Percentiles rank a stretch among this genome's conserved stretches.
Conservation (phyloP, 2,329 filamentous ascomycete species). For the Cylindrodendrum hubeiense region DNA sequence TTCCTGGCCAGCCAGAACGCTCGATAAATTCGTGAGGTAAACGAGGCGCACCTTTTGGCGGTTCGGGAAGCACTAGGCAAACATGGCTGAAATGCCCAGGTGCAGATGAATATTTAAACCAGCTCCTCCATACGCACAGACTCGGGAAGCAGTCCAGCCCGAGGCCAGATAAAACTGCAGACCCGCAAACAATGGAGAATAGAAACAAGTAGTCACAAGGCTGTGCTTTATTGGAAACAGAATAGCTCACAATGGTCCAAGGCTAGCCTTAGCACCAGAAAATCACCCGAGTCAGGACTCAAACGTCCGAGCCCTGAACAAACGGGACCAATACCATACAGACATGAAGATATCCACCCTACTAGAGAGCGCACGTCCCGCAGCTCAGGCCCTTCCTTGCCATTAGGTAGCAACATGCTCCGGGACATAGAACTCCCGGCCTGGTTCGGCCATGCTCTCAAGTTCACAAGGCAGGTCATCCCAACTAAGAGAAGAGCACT, state of each 20-base stretch:
- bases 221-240: background rate
- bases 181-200: background rate
- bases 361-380: background rate
- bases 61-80: background rate
- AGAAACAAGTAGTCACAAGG: background rate
- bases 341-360: background rate
- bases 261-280: background rate
- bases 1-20: background rate
- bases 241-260: background rate
- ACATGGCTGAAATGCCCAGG: background rate
- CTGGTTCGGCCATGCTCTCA: background rate
- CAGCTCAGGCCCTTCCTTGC: background rate
- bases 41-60: background rate
- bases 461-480: background rate
- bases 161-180: background rate
- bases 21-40: background rate
- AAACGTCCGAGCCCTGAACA: background rate
- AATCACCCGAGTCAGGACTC: background rate
- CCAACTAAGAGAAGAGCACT: background rate
- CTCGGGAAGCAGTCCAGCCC: background rate
- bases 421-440: too few species aligned
- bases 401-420: background rate
- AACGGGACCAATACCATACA: background rate
- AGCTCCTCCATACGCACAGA: background rate
- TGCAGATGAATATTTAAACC: background rate